A percentile compares a stretch with the other conserved stretches of the same genome.
Conservation (phyloP, 2,329 filamentous ascomycete species). For the Cadophora sp. region DNA sequence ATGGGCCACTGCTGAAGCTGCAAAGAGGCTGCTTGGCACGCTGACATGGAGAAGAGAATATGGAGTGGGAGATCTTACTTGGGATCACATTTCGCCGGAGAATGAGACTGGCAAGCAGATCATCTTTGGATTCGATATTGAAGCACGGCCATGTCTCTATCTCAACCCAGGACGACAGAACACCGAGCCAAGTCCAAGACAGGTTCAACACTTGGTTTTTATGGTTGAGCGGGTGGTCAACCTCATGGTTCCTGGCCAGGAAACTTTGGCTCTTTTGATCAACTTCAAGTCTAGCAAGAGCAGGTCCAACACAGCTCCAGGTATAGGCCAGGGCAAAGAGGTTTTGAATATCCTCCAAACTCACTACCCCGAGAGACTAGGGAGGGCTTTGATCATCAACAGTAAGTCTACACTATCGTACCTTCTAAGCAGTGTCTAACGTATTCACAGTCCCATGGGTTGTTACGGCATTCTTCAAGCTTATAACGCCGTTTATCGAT, state of each 20-base stretch:
- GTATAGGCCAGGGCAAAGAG: conserved; percentile 77
- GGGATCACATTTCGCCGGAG: conserved; percentile 89
- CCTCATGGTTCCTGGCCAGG: conserved; percentile 84
- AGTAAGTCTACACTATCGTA: conserved; percentile 57
- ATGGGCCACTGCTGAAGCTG: conserved; percentile 79
- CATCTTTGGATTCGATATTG: conserved; percentile 84
- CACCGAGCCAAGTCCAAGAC: conserved; percentile 82
- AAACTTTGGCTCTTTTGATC: conserved; percentile 85
- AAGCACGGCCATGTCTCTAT: conserved; percentile 88
- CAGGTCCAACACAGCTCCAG: conserved; percentile 75
- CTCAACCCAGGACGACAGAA: conserved; percentile 91
- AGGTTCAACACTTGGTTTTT: conserved; percentile 93
- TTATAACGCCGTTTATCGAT: conserved; percentile 96
- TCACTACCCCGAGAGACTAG: conserved; percentile 93
- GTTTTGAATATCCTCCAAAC: conserved; percentile 92
- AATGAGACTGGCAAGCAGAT: conserved; percentile 98
- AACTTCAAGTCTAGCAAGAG: conserved; percentile 86
- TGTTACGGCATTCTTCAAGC: conserved; percentile 92
- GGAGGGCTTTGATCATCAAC: conserved; percentile 88
- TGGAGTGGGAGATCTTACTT: conserved; percentile 74
- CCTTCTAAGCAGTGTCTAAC: conserved; percentile 30
- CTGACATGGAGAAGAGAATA: conserved; percentile 92
- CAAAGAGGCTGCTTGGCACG: conserved; percentile 80
- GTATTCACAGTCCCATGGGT: conserved; percentile 78
- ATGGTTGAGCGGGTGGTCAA: conserved; percentile 94